phyloP scores from a whole-genome alignment of 2,329 filamentous ascomycete genomes.

The Phialocephala sp. region DNA sequence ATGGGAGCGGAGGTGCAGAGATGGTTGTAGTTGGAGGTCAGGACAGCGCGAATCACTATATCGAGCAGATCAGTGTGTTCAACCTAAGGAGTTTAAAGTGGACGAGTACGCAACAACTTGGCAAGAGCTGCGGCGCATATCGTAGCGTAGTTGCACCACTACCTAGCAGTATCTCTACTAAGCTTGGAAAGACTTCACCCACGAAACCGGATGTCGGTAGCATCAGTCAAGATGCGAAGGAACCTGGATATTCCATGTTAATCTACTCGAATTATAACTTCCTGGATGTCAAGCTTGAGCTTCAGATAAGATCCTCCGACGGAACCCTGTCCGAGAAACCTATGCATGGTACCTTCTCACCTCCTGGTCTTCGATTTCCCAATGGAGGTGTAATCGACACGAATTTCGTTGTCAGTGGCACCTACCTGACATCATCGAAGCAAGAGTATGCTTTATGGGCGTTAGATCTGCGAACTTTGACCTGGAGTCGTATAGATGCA shows the following conservation, averaged over 20 bases:
- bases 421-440: conserved; percentile 95
- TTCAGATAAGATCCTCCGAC: conserved; percentile 86
- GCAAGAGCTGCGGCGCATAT: conserved; percentile 94
- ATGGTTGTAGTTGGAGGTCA: conserved; percentile 98
- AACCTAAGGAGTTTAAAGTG: conserved; percentile 94
- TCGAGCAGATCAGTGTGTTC: conserved; percentile 98
- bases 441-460: conserved; percentile 99
- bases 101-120: conserved; percentile 86
- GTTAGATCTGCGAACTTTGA: conserved; percentile 83
- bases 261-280: conserved; percentile 99
- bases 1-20: conserved; percentile 90
- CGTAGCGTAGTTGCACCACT: conserved; percentile 92
- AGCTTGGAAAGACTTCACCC: conserved; percentile 65
- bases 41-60: conserved; percentile 97
- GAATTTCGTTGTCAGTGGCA: conserved; percentile 96
- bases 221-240: conserved; percentile 57
- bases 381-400: conserved; percentile 96
- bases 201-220: conserved; percentile 48
- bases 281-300: conserved; percentile 91
- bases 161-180: conserved; percentile 65
- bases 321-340: conserved; percentile 84
- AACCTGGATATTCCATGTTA: conserved; percentile 77
- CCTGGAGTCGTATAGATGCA: conserved; percentile 95
- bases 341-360: conserved; percentile 86
- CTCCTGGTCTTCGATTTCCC: conserved; percentile 90